phyloP scores from a whole-genome alignment of 495 filamentous ascomycete species.

The Lophium mytilinum region DNA sequence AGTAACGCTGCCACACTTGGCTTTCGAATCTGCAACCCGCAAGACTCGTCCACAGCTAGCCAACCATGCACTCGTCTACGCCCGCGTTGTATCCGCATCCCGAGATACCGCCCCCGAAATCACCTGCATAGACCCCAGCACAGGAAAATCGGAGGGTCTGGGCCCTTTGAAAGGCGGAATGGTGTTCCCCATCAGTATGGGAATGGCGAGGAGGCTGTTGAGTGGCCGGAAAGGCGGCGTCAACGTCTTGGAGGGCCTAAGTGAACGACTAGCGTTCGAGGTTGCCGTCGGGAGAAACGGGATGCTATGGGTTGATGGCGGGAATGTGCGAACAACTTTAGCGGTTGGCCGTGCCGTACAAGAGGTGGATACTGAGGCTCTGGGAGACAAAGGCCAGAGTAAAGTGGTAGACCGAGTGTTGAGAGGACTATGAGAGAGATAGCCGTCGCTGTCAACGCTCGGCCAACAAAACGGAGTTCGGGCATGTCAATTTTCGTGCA shows the following conservation, averaged over 20 bases:
- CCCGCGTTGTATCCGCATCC: constrained; percentile 64
- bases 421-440: constrained; percentile 26
- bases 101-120: constrained; percentile 82
- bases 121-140: constrained; percentile 75
- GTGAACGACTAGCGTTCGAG: constrained; percentile 74
- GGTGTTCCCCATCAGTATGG: constrained; percentile 71
- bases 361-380: constrained; percentile 60
- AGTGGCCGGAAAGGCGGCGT: constrained; percentile 56
- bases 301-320: constrained; percentile 77
- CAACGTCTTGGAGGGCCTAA: constrained; percentile 68
- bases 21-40: constrained; percentile 85
- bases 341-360: constrained; percentile 72
- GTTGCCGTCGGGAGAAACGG: constrained; percentile 93
- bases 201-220: constrained; percentile 71
- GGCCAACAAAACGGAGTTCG: too few relatives aligned
- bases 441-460: too few relatives aligned
- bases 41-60: constrained; percentile 78
- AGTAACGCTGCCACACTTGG: constrained; percentile 72
- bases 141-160: constrained; percentile 82
- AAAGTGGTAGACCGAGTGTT: constrained; percentile 67
- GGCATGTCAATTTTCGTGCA: too few relatives aligned
- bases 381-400: constrained; percentile 66
- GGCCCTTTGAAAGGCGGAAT: constrained; percentile 82
- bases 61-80: constrained; percentile 74
- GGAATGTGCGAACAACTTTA: constrained; percentile 57